Percentiles rank a stretch among this genome's conserved stretches.
Evolutionary conservation across 208 protist species (phyloP).

Genomic region (Leptomonas seymouri): DNA sequence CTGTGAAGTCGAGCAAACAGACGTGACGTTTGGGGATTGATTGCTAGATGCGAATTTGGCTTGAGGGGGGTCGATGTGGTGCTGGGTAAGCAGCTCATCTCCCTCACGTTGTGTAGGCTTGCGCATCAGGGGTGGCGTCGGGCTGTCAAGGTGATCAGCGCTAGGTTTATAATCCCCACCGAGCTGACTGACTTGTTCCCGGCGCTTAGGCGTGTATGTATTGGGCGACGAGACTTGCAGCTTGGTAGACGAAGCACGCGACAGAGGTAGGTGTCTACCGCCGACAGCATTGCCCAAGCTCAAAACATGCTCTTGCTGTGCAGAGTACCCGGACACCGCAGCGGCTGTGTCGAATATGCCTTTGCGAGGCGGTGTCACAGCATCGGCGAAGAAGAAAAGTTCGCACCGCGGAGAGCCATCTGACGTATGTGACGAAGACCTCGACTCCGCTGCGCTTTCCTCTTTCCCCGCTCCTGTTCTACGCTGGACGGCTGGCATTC

Average conservation of each 20-base stretch:
- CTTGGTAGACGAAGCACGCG: not conserved
- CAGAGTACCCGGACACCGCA: not conserved
- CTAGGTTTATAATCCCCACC: not conserved
- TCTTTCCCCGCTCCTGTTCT: not conserved
- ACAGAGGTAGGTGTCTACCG: not conserved
- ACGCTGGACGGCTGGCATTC: too few species aligned
- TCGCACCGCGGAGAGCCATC: not conserved
- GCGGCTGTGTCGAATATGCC: not conserved
- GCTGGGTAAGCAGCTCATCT: slow-evolving; percentile 5
- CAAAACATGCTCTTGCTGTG: not conserved
- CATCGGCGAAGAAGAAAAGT: not conserved
- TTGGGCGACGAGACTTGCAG: not conserved
- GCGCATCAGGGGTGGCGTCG: slow-evolving; percentile 17
- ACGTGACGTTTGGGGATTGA: not conserved
- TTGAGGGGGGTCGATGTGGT: not conserved
- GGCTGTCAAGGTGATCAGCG: not conserved
- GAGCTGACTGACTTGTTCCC: not conserved
- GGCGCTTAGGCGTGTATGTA: not conserved
- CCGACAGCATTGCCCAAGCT: not conserved
- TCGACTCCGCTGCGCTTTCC: not conserved
- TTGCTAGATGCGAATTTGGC: not conserved
- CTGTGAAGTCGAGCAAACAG: not conserved
- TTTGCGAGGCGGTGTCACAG: not conserved
- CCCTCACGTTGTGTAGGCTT: slow-evolving; percentile 30
- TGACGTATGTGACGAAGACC: not conserved